phyloP scores from a whole-genome alignment of 169 alveolate genomes.

The Plasmodium relictum region DNA sequence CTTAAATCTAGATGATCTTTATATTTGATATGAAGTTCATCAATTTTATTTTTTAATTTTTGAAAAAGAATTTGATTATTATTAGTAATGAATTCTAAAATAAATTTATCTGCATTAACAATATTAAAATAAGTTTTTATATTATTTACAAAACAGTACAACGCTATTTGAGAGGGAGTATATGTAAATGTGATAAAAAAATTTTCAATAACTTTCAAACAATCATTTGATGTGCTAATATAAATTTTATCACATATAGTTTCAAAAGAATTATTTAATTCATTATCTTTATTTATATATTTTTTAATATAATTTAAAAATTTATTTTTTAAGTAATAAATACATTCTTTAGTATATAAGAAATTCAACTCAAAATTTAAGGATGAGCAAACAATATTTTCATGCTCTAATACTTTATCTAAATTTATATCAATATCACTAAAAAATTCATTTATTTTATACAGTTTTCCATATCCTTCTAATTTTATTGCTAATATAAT shows the following conservation, averaged over 20 bases:
- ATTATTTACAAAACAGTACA: conserved; percentile 64
- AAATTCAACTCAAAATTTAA: conserved; percentile 36
- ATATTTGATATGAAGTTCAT: conserved; percentile 40
- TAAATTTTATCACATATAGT: conserved; percentile 36
- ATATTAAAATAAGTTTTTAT: conserved; percentile 59
- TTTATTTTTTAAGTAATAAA: conserved; percentile 42
- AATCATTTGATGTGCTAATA: conserved; percentile 27
- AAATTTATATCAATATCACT: conserved; percentile 62
- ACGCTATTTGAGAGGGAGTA: conserved; percentile 71
- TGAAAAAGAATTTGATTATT: conserved; percentile 75
- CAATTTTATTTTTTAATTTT: conserved; percentile 59
- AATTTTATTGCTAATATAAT: conserved; percentile 80
- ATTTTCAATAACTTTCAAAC: conserved; percentile 35
- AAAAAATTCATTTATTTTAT: conserved; percentile 68
- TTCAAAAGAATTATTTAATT: conserved; percentile 51
- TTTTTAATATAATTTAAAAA: conserved; percentile 58
- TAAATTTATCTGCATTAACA: conserved; percentile 60
- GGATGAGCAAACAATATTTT: conserved; percentile 64
- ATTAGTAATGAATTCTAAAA: conserved; percentile 55
- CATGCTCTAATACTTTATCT: conserved; percentile 75
- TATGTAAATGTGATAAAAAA: conserved; percentile 36
- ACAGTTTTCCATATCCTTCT: conserved; percentile 79
- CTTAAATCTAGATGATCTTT: conserved; percentile 54
- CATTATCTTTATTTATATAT: conserved; percentile 43
- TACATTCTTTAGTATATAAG: conserved; percentile 44